phyloP scores from a whole-genome alignment of 2,329 filamentous ascomycete species.

The Beauveria sp. region DNA sequence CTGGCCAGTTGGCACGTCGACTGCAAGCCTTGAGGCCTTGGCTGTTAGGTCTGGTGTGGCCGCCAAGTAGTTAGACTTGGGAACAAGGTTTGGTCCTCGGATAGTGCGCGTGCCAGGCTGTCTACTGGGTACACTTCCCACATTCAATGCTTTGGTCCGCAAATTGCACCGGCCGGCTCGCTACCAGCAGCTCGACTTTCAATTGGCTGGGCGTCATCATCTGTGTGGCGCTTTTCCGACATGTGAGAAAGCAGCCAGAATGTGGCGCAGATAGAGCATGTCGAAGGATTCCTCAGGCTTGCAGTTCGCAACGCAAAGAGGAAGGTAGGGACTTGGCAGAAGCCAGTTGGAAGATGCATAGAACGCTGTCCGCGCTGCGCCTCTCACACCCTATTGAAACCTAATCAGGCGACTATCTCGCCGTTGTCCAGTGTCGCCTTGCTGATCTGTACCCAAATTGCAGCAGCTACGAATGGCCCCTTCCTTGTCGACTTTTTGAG shows the following conservation, averaged over 20 bases:
- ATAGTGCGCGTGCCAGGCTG: background rate
- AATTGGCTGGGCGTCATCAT: background rate
- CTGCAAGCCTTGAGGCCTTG: background rate
- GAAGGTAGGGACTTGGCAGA: constrained; percentile 5
- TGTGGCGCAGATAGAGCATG: constrained; percentile 1
- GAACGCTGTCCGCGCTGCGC: constrained; percentile 2
- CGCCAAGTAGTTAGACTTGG: constrained; percentile 5
- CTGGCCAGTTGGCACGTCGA: background rate
- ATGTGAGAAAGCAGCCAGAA: background rate
- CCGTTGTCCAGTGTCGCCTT: background rate
- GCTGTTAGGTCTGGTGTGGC: background rate
- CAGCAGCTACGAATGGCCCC: background rate
- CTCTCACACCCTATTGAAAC: constrained; percentile 7
- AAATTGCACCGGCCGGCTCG: background rate
- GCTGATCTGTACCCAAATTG: background rate
- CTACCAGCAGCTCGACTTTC: background rate
- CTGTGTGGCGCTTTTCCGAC: background rate
- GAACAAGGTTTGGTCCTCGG: constrained; percentile 2
- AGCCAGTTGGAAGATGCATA: constrained; percentile 7
- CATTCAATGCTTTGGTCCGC: background rate
- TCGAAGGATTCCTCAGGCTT: constrained; percentile 6
- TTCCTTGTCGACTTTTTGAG: background rate
- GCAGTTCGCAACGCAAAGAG: background rate
- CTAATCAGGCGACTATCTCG: constrained; percentile 7
- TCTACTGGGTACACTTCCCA: background rate